Evolutionary conservation across 2,329 filamentous ascomycete genomes (phyloP).

Genomic region (Penicillium corylophilum): DNA sequence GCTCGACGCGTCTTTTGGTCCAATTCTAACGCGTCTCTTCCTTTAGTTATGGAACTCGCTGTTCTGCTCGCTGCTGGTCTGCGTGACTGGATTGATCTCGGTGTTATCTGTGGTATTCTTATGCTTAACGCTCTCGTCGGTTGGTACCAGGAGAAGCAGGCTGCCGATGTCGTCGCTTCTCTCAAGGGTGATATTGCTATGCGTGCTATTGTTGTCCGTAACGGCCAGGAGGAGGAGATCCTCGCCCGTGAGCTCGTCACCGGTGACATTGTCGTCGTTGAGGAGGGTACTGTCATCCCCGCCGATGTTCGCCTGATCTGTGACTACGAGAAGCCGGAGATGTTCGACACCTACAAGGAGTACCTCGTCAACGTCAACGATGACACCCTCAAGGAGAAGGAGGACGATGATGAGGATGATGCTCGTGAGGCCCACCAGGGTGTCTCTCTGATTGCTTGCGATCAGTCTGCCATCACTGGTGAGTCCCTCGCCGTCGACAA

Average conservation of each 20-base stretch:
- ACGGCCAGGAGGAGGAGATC: constrained; percentile 67
- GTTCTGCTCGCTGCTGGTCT: constrained; percentile 72
- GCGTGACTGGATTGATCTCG: constrained; percentile 73
- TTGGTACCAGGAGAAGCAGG: constrained; percentile 81
- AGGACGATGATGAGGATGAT: constrained; percentile 54
- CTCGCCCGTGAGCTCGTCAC: constrained; percentile 71
- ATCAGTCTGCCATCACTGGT: constrained; percentile 79
- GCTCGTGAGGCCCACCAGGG: constrained; percentile 61
- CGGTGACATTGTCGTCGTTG: constrained; percentile 71
- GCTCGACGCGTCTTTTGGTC: not conserved
- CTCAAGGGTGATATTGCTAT: constrained; percentile 78
- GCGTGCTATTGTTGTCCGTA: constrained; percentile 66
- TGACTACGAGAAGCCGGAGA: constrained; percentile 67
- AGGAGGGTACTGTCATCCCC: constrained; percentile 70
- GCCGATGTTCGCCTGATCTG: constrained; percentile 71
- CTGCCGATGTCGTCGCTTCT: constrained; percentile 71
- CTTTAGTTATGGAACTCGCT: constrained; percentile 68
- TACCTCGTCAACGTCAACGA: constrained; percentile 62
- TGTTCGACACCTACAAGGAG: constrained; percentile 66
- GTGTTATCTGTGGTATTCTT: constrained; percentile 74
- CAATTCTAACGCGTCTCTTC: constrained; percentile 9
- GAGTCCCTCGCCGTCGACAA: constrained; percentile 65
- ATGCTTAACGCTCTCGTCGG: constrained; percentile 72
- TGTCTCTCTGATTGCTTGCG: constrained; percentile 65
- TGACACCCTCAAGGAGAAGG: constrained; percentile 60